Base-by-base conservation (phyloP, 1,284 basidiomycete genomes). In the Malassezia arunalokei region DNA sequence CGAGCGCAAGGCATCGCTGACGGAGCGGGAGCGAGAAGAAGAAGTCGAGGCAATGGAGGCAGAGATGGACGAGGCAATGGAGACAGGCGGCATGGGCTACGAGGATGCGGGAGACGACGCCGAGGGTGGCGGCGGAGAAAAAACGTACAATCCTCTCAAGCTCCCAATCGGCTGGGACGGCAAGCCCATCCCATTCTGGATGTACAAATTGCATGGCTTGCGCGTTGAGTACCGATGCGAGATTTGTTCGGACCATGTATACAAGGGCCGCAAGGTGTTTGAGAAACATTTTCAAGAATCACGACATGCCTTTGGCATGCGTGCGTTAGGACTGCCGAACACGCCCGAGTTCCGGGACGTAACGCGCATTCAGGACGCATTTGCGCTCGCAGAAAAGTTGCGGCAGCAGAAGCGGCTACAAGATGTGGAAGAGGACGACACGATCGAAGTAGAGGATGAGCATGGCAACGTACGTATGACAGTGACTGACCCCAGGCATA, bases 311-410 rank as follows among this genome's bases (percentile, higher is more conserved):
- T 98, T 96, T 64, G 94, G 92, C 29, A 95, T 99, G 89, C 83
- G 90, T 38, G 92, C 94, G 4, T 79, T 99, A 29, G 94, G 94
- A 14, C 77, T 99, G 59, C 94, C 94, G 1, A 98, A 96, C 65
- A 95, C 91, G 1, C 92, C 92, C 73, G 94, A 99, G 76, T 99
- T 98, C 78, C 87, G 94, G 67, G 92, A 95, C 74, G 95, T 99
- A 59, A 98, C 91, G 17, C 82, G 85, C 47, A 99, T 99, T 61
- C 85, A 89, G 65, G 94, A 99, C 77, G 94, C 91, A 0, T 81
- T 96, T 56, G 82, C 89, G 42, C 44, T 71, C 28, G 64, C 66
- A 1, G 69, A 71, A 14, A 71, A 68, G 47, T 47, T 72, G 41
- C 56, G 66, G 43, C 59, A 53, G 48, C 64, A 66, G 51, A 59